These are phyloP conservation scores for Amylostereum areolatum DNA, from an alignment of 1,284 basidiomycete species.

Conservation along the genomic window DNA sequence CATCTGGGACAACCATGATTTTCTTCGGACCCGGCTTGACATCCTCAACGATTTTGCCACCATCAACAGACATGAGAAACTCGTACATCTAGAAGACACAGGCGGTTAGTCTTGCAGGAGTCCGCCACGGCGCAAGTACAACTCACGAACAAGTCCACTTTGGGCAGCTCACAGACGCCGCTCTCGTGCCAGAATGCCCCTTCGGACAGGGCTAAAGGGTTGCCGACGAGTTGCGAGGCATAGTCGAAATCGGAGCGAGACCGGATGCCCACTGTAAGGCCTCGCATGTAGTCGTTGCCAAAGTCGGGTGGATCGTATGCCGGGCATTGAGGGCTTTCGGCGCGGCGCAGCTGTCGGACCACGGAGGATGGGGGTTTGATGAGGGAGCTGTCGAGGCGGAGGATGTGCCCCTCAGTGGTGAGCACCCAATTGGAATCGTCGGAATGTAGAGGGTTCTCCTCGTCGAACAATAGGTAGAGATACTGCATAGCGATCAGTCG, in stretches of 20 bases:
- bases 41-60: slow-evolving; percentile 57
- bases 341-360: slow-evolving; percentile 55
- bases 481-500: slow-evolving; percentile 46
- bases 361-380: slow-evolving; percentile 50
- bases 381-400: slow-evolving; percentile 54
- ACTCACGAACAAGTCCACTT: slow-evolving; percentile 68
- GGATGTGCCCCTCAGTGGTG: slow-evolving; percentile 91
- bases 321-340: slow-evolving; percentile 71
- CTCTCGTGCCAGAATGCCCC: slow-evolving; percentile 49
- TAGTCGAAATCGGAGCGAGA: slow-evolving; percentile 75
- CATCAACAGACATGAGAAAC: slow-evolving; percentile 66
- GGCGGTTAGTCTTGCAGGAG: not conserved
- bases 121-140: not conserved
- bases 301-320: slow-evolving; percentile 48
- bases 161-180: slow-evolving; percentile 71
- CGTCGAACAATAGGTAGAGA: slow-evolving; percentile 87
- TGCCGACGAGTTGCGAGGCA: slow-evolving; percentile 59
- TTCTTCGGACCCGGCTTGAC: slow-evolving; percentile 62
- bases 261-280: slow-evolving; percentile 63
- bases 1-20: slow-evolving; percentile 55
- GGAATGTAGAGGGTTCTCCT: slow-evolving; percentile 66
- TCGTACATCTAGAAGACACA: slow-evolving; percentile 56
- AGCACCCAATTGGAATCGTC: slow-evolving; percentile 83
- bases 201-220: slow-evolving; percentile 44
- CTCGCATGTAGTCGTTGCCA: slow-evolving; percentile 27